A percentile compares a stretch with the other conserved stretches of the same genome.
Conservation (phyloP, 257 asterid genomes). For the Ilex aquifolium region DNA sequence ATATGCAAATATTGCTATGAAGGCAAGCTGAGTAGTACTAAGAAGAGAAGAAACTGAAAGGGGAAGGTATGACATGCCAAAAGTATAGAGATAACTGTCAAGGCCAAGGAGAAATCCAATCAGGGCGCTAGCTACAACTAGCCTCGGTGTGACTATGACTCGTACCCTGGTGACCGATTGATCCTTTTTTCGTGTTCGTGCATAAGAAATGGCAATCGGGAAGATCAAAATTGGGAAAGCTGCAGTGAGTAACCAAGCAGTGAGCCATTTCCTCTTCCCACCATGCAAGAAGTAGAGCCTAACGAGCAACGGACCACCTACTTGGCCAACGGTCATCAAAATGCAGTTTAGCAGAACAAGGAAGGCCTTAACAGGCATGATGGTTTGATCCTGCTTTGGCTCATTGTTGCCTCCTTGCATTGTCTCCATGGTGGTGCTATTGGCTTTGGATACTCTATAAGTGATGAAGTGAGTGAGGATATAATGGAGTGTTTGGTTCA, state of each 20-base stretch:
- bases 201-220: slow-evolving; percentile 19
- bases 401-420: neutral
- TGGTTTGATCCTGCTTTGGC: neutral
- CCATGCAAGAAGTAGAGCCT: slow-evolving; percentile 28
- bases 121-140: slow-evolving; percentile 9
- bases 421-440: neutral
- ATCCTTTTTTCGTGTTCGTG: neutral
- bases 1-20: slow-evolving; percentile 8
- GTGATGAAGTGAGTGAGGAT: no score
- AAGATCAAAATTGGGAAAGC: slow-evolving; percentile 26
- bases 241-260: slow-evolving; percentile 27
- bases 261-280: slow-evolving; percentile 28
- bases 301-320: slow-evolving; percentile 23
- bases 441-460: no score
- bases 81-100: slow-evolving; percentile 27
- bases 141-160: slow-evolving; percentile 15
- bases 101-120: slow-evolving; percentile 24
- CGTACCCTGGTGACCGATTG: neutral
- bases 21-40: slow-evolving; percentile 22
- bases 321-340: slow-evolving; percentile 22
- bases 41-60: slow-evolving; percentile 27
- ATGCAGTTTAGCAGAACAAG: slow-evolving; percentile 16
- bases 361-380: slow-evolving; percentile 10
- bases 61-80: slow-evolving; percentile 24
- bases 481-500: no score